A percentile compares a stretch with the other conserved stretches of the same genome.
phyloP scores from a whole-genome alignment of 2,329 filamentous ascomycete genomes.

The Xylaria hypoxylon region DNA sequence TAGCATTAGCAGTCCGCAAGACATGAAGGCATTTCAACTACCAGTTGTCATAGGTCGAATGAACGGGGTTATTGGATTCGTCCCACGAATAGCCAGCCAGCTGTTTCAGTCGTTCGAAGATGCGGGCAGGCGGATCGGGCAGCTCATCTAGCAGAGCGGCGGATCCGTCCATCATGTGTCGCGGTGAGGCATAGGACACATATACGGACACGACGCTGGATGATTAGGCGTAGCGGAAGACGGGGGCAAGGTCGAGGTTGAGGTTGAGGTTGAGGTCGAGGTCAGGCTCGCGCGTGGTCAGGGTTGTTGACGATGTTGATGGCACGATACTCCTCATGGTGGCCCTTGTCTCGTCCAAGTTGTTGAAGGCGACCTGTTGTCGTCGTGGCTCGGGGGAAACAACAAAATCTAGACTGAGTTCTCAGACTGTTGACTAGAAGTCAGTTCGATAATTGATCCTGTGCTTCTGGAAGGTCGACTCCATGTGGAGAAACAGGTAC shows the following conservation, averaged over 20 bases:
- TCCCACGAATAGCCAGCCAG: slow-evolving; percentile 83
- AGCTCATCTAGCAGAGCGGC: slow-evolving; percentile 64
- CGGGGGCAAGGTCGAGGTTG: not conserved
- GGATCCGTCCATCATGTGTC: slow-evolving; percentile 62
- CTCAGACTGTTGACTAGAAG: slow-evolving; percentile 7
- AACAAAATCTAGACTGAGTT: slow-evolving; percentile 9
- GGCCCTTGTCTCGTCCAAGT: slow-evolving; percentile 24
- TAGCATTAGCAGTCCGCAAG: slow-evolving; percentile 13
- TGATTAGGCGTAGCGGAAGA: slow-evolving; percentile 17
- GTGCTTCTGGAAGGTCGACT: not conserved
- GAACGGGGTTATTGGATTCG: slow-evolving; percentile 67
- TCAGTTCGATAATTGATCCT: slow-evolving; percentile 20
- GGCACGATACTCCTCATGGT: slow-evolving; percentile 34
- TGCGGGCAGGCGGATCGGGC: slow-evolving; percentile 72
- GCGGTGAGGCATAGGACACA: slow-evolving; percentile 41
- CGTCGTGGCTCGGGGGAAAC: slow-evolving; percentile 2
- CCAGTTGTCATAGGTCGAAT: slow-evolving; percentile 90
- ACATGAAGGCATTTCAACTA: slow-evolving; percentile 50
- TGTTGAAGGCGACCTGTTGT: slow-evolving; percentile 3
- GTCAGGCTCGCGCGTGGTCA: slow-evolving; percentile 27
- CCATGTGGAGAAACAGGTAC: slow-evolving; percentile 6
- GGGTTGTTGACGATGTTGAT: slow-evolving; percentile 23
- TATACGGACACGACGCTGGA: slow-evolving; percentile 16
- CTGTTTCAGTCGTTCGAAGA: slow-evolving; percentile 79
- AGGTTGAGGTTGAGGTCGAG: slow-evolving; percentile 9